Conservation (phyloP, 1,139 yeast species). For the Saccharomyces hybrid region DNA sequence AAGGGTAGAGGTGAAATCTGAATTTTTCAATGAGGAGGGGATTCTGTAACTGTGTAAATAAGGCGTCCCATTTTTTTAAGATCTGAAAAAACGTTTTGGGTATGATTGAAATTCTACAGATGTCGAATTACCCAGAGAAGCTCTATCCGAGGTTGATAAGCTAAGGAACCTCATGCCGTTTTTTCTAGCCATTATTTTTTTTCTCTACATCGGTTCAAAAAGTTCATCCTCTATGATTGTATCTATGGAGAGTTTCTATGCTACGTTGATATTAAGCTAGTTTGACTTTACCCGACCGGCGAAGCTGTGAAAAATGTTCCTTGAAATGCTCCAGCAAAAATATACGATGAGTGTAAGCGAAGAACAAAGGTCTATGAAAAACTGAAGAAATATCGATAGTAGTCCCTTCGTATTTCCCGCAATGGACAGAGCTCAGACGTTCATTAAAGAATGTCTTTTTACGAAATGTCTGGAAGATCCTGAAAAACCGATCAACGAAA, state of each 20-base stretch:
- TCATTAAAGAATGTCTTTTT: conserved; percentile 25
- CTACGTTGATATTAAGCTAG: neutral
- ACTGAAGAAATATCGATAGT: too few species aligned
- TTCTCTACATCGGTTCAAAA: neutral
- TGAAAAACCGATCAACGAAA: conserved; percentile 27
- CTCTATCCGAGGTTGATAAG: too few species aligned
- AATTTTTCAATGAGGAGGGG: too few species aligned
- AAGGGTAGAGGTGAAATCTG: too few species aligned
- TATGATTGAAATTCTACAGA: neutral
- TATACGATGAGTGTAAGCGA: neutral
- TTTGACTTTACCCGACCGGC: neutral
- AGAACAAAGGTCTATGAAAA: neutral
- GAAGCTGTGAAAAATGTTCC: neutral
- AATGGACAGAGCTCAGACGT: conserved; percentile 28
- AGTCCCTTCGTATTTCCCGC: too few species aligned
- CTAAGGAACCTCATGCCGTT: too few species aligned
- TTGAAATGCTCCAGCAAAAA: neutral
- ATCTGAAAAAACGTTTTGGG: too few species aligned
- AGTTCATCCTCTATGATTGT: neutral
- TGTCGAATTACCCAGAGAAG: too few species aligned
- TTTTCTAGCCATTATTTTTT: too few species aligned
- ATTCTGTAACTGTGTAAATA: too few species aligned
- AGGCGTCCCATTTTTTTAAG: too few species aligned
- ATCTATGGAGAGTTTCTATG: neutral
- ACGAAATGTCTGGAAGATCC: conserved; percentile 27